A percentile compares a stretch with the other conserved stretches of the same genome.
Conservation (phyloP, 345 rosid species). For the Sonneratia caseolaris region DNA sequence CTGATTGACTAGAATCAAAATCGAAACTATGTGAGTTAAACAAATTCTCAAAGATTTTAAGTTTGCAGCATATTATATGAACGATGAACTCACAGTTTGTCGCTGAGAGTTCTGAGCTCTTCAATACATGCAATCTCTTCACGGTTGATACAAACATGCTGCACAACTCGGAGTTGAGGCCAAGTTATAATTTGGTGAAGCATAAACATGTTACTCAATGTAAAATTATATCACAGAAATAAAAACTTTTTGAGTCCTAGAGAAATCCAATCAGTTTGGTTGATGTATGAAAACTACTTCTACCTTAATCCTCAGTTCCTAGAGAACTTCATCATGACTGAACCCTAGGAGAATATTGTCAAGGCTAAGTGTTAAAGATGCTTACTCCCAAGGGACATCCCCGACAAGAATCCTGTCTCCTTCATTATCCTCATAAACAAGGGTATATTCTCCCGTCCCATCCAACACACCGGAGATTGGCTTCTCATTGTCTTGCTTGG, state of each 20-base stretch:
- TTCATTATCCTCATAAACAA: conserved; percentile 93
- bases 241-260: too few species aligned
- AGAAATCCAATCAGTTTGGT: too few species aligned
- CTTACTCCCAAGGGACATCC: conserved; percentile 99
- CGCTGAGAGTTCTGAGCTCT: conserved; percentile 61
- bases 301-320: too few species aligned
- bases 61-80: neutral
- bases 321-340: neutral
- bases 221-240: neutral
- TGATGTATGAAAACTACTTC: too few species aligned
- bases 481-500: conserved; percentile 51
- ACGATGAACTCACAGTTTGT: conserved; percentile 29
- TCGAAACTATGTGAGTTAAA: neutral
- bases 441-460: conserved; percentile 89
- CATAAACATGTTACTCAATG: neutral
- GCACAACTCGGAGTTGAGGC: conserved; percentile 13
- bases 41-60: neutral
- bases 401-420: conserved; percentile 99
- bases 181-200: neutral
- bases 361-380: conserved; percentile 23
- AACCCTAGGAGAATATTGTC: too few species aligned
- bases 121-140: conserved; percentile 84
- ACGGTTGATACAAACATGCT: conserved; percentile 93
- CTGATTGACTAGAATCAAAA: neutral
- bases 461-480: conserved; percentile 56